Base-by-base conservation (phyloP, 2,329 filamentous ascomycete species). In the Colletotrichum sp. region DNA sequence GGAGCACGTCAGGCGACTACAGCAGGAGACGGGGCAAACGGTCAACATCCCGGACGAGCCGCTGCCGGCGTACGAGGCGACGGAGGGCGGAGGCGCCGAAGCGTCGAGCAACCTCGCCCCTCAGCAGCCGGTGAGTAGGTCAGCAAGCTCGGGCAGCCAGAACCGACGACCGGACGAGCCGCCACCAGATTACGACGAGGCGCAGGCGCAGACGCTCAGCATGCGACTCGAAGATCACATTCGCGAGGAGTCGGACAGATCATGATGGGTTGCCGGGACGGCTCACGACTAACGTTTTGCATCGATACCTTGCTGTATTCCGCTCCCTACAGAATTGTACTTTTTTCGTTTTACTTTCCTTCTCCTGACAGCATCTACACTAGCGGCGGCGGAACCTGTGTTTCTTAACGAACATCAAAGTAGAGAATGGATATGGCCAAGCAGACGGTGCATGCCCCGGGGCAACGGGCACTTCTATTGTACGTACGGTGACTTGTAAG, bases 171-270 rank as follows among this genome's bases (percentile, higher is more conserved):
- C 95, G 81, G 81, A 93, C 85, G 96, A 97, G 82, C 95, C 96
- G 7, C 96, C 96, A 64, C 96, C 96, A 66, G 95, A 93, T 44
- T 99, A 99, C 82, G 96, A 98, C 81, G 95, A 98, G 84, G 95
- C 95, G 32, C 96, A 98, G 84, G 92, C 90, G n/a, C 91, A 93
- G 80, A 91, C 91, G 32, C 84, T 93, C 32, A 89, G 86, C 77
- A 90, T 88, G 82, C 87, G 86, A 67, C 85, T 93, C 26, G 92
- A 95, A 82, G 92, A 95, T 79, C 94, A 94, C 76, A 89, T 96
- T 78, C 93, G 93, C 62, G 91, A 94, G 77, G 95, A 95, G 79
- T 88, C 95, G 59, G 94, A 96, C 81, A 89, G 90, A 77, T 88
- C 90, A 79, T 86, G 79, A 84, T 18, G 52, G 52, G 36, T 32